Conservation (phyloP, 768 basidiomycete species). For the Panellus pusillus region DNA sequence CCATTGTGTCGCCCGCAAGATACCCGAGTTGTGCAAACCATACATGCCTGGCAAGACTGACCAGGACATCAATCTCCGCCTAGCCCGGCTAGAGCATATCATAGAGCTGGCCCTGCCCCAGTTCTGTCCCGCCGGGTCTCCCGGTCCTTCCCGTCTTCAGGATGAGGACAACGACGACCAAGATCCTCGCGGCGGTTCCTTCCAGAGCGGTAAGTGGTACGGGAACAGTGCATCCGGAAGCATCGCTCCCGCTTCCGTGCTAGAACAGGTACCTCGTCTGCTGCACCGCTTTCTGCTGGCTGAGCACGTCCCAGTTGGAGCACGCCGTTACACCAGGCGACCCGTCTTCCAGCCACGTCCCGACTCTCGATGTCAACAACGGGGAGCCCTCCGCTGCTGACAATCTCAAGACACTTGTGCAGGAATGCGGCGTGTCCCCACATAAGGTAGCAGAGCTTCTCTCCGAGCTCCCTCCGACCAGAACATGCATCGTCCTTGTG, state of each 20-base stretch:
- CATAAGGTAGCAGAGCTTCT: slow-evolving; percentile 89
- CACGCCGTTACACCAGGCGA: slow-evolving; percentile 46
- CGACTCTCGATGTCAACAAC: slow-evolving; percentile 35
- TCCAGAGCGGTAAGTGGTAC: slow-evolving; percentile 86
- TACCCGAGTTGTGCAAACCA: slow-evolving; percentile 84
- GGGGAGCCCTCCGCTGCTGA: slow-evolving; percentile 69
- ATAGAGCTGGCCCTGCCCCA: slow-evolving; percentile 80
- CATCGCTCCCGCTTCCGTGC: slow-evolving; percentile 73
- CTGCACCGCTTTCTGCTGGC: background rate
- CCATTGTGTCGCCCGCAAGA: slow-evolving; percentile 82
- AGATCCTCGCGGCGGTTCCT: slow-evolving; percentile 71
- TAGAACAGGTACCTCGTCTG: slow-evolving; percentile 50
- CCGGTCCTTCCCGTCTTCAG: slow-evolving; percentile 42
- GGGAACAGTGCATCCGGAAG: slow-evolving; percentile 84
- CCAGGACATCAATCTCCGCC: slow-evolving; percentile 73
- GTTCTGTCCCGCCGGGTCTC: slow-evolving; percentile 49
- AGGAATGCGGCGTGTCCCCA: slow-evolving; percentile 90
- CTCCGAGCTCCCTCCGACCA: slow-evolving; percentile 80
- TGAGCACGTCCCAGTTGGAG: slow-evolving; percentile 42
- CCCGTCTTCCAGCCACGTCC: background rate
- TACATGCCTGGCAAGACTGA: slow-evolving; percentile 88
- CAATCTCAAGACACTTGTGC: slow-evolving; percentile 80
- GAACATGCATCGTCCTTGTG: slow-evolving; percentile 73
- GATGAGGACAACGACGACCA: slow-evolving; percentile 79
- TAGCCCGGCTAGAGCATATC: slow-evolving; percentile 78